Percentiles rank a stretch among this genome's conserved stretches.
Conservation (phyloP, 2,329 filamentous ascomycete species). For the Talaromyces pinophilus region DNA sequence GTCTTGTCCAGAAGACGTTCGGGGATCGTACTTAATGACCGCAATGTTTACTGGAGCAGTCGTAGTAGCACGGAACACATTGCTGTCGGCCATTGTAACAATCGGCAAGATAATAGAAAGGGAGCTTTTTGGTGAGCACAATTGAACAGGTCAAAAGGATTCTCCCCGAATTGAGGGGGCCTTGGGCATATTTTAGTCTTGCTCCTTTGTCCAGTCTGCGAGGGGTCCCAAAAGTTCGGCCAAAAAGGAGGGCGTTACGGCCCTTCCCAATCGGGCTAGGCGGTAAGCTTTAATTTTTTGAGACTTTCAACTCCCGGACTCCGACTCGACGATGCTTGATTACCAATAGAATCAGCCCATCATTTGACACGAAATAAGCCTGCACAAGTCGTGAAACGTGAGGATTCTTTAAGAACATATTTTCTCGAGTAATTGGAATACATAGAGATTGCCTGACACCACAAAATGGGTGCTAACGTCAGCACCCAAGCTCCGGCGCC, state of each 20-base stretch:
- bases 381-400: not conserved
- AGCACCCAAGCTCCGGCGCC: conserved; percentile 33
- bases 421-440: not conserved
- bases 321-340: conserved; percentile 3
- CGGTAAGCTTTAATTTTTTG: conserved; percentile 7
- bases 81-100: conserved; percentile 39
- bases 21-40: conserved; percentile 75
- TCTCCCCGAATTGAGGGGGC: conserved; percentile 1
- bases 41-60: conserved; percentile 98
- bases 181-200: not conserved
- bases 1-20: conserved; percentile 14
- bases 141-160: not conserved
- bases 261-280: conserved; percentile 1
- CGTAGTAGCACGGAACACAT: conserved; percentile 86
- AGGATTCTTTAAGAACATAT: too few relatives aligned
- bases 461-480: conserved; percentile 41
- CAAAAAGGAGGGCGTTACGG: conserved; percentile 1
- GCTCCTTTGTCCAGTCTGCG: not conserved
- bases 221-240: conserved; percentile 8
- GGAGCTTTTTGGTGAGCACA: not conserved
- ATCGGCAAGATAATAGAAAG: not conserved
- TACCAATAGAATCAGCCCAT: conserved; percentile 25
- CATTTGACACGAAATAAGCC: conserved; percentile 6
- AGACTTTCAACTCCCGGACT: not conserved
- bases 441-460: not conserved